These are phyloP conservation scores for Cyclaneusma minus DNA, from an alignment of 2,329 filamentous ascomycete genomes.

Conservation along the genomic window DNA sequence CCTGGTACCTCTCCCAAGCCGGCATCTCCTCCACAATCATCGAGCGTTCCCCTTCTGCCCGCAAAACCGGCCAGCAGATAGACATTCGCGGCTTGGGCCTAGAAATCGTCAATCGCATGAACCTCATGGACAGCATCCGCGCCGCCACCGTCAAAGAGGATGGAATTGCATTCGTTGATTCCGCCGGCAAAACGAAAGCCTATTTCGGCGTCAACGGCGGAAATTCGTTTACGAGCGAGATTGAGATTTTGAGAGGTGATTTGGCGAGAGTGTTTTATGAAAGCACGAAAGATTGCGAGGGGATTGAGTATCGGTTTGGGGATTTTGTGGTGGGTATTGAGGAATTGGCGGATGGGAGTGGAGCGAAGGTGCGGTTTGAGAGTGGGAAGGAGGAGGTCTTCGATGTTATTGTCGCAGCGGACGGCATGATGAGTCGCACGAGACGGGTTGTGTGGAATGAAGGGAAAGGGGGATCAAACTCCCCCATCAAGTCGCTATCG, in stretches of 20 bases:
- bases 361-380: constrained; percentile 17
- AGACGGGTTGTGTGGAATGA: constrained; percentile 7
- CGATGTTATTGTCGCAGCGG: constrained; percentile 17
- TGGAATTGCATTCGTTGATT: constrained; percentile 28
- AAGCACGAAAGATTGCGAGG: constrained; percentile 16
- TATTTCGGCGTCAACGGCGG: constrained; percentile 22
- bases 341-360: too few species aligned
- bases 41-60: constrained; percentile 24
- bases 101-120: constrained; percentile 34
- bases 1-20: constrained; percentile 30
- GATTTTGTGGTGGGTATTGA: constrained; percentile 14
- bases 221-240: constrained; percentile 25
- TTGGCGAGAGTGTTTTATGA: constrained; percentile 23
- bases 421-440: constrained; percentile 15
- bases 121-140: constrained; percentile 27
- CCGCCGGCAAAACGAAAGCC: constrained; percentile 21
- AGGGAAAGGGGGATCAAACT: too few species aligned
- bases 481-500: too few species aligned
- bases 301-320: constrained; percentile 19
- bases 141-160: constrained; percentile 27
- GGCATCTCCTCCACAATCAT: constrained; percentile 23
- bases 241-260: constrained; percentile 29
- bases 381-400: constrained; percentile 11
- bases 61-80: constrained; percentile 33
- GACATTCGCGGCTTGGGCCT: constrained; percentile 37